These are phyloP conservation scores for Fusarium sp. DNA, from an alignment of 2,329 filamentous ascomycete species.

Conservation along the genomic window DNA sequence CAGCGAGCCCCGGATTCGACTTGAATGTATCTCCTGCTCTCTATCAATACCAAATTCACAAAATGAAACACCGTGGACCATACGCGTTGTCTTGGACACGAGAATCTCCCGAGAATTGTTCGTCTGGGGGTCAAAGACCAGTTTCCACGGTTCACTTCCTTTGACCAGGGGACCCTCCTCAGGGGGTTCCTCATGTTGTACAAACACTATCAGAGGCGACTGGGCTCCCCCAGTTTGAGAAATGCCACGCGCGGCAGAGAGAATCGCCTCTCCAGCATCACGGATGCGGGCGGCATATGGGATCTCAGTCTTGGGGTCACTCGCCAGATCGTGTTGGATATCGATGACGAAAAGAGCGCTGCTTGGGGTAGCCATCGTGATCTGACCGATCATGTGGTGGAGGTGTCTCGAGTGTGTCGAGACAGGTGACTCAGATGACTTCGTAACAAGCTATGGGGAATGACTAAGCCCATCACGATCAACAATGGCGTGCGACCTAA, in stretches of 20 bases:
- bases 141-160: constrained; percentile 11
- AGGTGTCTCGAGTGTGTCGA: neutral
- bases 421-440: neutral
- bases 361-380: neutral
- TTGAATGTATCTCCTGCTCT: constrained; percentile 17
- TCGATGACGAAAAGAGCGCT: constrained; percentile 25
- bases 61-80: neutral
- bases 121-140: constrained; percentile 5
- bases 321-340: constrained; percentile 19
- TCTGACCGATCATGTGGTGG: neutral
- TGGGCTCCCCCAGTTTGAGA: neutral
- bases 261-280: constrained; percentile 2
- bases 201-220: constrained; percentile 13
- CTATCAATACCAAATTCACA: neutral
- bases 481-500: neutral
- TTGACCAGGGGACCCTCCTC: constrained; percentile 7
- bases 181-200: constrained; percentile 23
- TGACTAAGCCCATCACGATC: constrained; percentile 5
- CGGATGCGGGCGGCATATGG: constrained; percentile 9
- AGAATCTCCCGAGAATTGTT: constrained; percentile 1
- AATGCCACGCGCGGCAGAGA: neutral
- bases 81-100: constrained; percentile 13
- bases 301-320: constrained; percentile 9
- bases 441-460: neutral
- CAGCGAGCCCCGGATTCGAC: constrained; percentile 8